Evolutionary conservation across 129 eudicot species (phyloP), one percentile per base, ranked within the genome.

Genomic region (Lonicera japonica): DNA sequence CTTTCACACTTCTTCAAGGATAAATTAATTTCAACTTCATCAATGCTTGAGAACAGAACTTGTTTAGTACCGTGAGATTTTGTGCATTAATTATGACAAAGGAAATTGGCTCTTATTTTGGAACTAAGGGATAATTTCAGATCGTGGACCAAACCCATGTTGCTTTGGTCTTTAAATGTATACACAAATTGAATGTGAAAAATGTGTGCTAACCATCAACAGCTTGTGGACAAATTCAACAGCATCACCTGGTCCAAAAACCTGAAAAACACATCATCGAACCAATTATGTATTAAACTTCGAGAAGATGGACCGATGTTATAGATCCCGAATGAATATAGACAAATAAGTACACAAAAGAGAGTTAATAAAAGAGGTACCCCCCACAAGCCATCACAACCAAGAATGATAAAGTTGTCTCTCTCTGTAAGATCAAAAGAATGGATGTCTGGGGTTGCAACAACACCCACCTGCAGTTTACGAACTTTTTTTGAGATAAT

Each of bases 321-420:
- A 21, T 2, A 21, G 14, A 16, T 59, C 18, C 16, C 25, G 13
- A 21, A 19, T 34, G 25, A 25, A 59, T 36, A 57, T 25, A 38
- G 1, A 34, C 7, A 2, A 56, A 25, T 5, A 51, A 46, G 23
- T 8, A 70, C 58, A 61, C 14, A 10, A 24, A 29, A 64, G 15
- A 17, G 46, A 10, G 25, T 48, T 23, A 29, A 29, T 11, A 55
- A 14, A 15, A 24, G 64, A 43, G 21, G 22, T 80, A 84, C 92
- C 79, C 92, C 92, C 92, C 92, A 84, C 64, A 84, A 76, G 66
- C 92, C 92, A 77, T 84, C 92, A 65, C 92, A 84, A 47, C 87
- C 92, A 56, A 84, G 87, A 75, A 84, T 77, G 21, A 84, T 80
- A 62, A 84, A 84, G 66, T 77, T 64, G 24, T 84, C 92, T 69